Percentiles rank a stretch among this genome's conserved stretches.
Evolutionary conservation across 805 yeast species (phyloP).

Genomic region (Starmerella powellii): DNA sequence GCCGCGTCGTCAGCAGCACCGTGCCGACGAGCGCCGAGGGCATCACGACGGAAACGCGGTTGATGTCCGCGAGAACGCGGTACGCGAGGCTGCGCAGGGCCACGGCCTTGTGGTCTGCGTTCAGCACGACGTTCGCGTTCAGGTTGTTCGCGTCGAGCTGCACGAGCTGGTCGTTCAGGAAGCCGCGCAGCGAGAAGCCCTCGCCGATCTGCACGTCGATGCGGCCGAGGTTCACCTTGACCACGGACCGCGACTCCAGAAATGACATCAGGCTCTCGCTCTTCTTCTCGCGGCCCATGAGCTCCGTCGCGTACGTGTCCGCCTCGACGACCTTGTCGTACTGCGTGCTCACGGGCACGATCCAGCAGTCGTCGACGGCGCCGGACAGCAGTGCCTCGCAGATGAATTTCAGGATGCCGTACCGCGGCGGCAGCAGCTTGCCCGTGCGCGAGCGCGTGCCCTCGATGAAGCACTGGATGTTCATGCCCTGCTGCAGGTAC

Average conservation of each 20-base stretch:
- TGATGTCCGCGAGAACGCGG: constrained; percentile 41
- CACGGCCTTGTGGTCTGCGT: not conserved
- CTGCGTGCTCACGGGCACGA: constrained; percentile 47
- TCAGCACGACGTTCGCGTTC: constrained; percentile 11
- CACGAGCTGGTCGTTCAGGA: constrained; percentile 26
- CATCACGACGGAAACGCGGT: constrained; percentile 39
- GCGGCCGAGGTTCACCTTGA: constrained; percentile 31
- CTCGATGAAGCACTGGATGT: constrained; percentile 50
- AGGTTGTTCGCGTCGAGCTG: constrained; percentile 2
- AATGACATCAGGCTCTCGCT: constrained; percentile 38
- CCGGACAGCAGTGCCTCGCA: constrained; percentile 38
- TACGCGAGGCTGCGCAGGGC: constrained; percentile 42
- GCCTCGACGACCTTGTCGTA: constrained; percentile 50
- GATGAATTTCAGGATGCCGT: constrained; percentile 46
- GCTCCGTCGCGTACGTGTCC: constrained; percentile 42
- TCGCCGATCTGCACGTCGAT: constrained; percentile 34
- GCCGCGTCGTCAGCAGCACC: constrained; percentile 31
- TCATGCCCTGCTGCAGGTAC: constrained; percentile 37
- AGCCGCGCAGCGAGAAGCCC: constrained; percentile 33
- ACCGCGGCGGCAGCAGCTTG: constrained; percentile 49
- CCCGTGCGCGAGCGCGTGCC: constrained; percentile 60
- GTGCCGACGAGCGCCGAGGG: constrained; percentile 45
- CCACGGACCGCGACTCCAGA: constrained; percentile 27
- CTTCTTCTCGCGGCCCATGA: constrained; percentile 45
- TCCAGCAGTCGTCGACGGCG: constrained; percentile 31